Evolutionary conservation across 768 basidiomycete genomes (phyloP).

Genomic region (Agaricus bisporus): DNA sequence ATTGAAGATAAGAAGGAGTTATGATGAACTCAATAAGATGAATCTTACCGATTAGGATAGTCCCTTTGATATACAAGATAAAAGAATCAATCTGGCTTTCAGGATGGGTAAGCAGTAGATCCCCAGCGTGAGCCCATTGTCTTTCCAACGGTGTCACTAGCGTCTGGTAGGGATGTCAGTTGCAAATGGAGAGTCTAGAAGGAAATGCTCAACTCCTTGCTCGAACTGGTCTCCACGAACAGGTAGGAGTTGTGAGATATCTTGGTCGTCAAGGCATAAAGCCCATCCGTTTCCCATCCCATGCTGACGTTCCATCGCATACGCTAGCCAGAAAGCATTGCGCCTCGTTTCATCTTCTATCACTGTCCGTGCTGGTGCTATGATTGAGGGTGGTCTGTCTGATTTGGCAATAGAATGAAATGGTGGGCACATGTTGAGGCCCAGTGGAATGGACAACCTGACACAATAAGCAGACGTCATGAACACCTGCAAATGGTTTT

Average conservation of each 20-base stretch:
- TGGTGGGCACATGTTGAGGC: conserved; percentile 61
- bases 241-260: conserved; percentile 67
- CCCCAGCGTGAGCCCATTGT: conserved; percentile 61
- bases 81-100: conserved; percentile 65
- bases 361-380: conserved; percentile 52
- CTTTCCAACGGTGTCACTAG: conserved; percentile 45
- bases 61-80: conserved; percentile 62
- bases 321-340: conserved; percentile 71
- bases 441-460: conserved; percentile 57
- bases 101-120: conserved; percentile 57
- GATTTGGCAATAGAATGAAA: conserved; percentile 62
- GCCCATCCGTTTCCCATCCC: conserved; percentile 71
- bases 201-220: conserved; percentile 41
- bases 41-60: conserved; percentile 51
- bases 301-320: conserved; percentile 60
- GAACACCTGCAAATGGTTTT: conserved; percentile 42
- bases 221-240: conserved; percentile 55
- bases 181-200: not conserved
- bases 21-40: not conserved
- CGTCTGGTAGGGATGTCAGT: conserved; percentile 24
- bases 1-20: not conserved
- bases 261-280: conserved; percentile 63
- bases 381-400: conserved; percentile 49
- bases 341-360: conserved; percentile 68
- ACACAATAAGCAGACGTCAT: conserved; percentile 50